These are phyloP conservation scores for Pseudogymnoascus sp. DNA, from an alignment of 2,329 filamentous ascomycete genomes.

Conservation along the genomic window DNA sequence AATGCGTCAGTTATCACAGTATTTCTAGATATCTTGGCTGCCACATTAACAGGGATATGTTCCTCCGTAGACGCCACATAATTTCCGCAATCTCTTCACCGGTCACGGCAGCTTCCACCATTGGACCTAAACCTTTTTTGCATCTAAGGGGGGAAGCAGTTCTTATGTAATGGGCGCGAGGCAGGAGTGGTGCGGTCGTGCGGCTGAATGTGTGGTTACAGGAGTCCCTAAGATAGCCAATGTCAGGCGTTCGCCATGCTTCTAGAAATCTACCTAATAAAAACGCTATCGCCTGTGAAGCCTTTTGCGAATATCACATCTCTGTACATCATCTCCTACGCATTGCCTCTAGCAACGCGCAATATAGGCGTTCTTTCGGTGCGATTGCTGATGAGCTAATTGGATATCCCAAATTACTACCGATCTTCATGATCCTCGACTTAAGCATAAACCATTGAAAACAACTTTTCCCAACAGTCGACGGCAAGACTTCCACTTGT, in stretches of 20 bases:
- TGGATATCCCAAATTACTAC: too few species aligned
- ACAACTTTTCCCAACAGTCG: too few species aligned
- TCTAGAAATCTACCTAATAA: not conserved
- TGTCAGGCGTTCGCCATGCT: not conserved
- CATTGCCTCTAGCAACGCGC: too few species aligned
- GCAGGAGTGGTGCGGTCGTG: not conserved
- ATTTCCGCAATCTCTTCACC: not conserved
- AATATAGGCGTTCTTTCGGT: too few species aligned
- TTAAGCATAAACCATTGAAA: too few species aligned
- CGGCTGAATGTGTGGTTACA: not conserved
- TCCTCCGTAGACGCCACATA: not conserved
- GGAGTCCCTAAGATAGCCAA: not conserved
- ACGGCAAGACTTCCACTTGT: too few species aligned
- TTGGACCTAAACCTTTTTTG: not conserved
- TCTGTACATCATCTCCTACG: too few species aligned
- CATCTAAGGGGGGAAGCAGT: not conserved
- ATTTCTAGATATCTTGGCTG: too few species aligned
- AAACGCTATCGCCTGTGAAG: not conserved
- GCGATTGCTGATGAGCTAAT: too few species aligned
- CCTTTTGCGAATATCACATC: too few species aligned
- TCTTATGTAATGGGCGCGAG: not conserved
- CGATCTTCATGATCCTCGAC: too few species aligned
- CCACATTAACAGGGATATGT: not conserved
- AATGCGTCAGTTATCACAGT: not conserved
- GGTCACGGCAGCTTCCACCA: not conserved